Conservation (phyloP, 768 basidiomycete genomes). For the Podaxis rugospora region DNA sequence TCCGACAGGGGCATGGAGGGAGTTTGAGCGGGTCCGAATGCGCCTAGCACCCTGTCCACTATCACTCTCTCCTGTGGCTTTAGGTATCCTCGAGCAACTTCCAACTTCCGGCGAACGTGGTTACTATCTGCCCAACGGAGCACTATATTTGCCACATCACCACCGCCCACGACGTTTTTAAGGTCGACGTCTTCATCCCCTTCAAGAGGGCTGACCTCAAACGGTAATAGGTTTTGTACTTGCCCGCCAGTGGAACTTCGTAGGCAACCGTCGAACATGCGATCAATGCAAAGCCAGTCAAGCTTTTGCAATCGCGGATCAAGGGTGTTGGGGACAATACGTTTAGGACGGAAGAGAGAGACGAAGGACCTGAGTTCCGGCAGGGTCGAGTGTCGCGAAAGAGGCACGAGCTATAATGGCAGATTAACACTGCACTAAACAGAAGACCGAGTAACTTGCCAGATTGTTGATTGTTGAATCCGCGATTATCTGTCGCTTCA, state of each 20-base stretch:
- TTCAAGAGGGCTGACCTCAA: conserved; percentile 12
- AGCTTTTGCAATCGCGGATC: conserved; percentile 44
- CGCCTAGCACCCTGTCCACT: conserved; percentile 30
- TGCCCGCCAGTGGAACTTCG: neutral
- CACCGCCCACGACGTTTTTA: conserved; percentile 64
- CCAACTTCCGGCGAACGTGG: conserved; percentile 38
- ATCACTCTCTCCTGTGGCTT: conserved; percentile 26
- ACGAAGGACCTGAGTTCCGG: conserved; percentile 84
- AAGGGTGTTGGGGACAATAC: conserved; percentile 79
- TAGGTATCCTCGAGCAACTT: conserved; percentile 41
- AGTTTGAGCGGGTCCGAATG: neutral
- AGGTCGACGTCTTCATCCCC: conserved; percentile 46
- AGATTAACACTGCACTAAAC: neutral
- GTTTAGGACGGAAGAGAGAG: conserved; percentile 70
- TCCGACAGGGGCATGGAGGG: neutral
- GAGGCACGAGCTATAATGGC: conserved; percentile 61
- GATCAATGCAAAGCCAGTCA: conserved; percentile 72
- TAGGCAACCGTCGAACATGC: conserved; percentile 63
- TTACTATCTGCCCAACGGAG: conserved; percentile 53
- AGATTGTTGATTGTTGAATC: conserved; percentile 52
- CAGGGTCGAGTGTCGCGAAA: conserved; percentile 83
- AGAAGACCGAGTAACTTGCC: conserved; percentile 36
- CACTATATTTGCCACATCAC: conserved; percentile 36
- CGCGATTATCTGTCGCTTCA: conserved; percentile 31
- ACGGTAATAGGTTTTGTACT: conserved; percentile 4